Conservation (phyloP, 768 basidiomycete species). For the Hypholoma fasciculare region DNA sequence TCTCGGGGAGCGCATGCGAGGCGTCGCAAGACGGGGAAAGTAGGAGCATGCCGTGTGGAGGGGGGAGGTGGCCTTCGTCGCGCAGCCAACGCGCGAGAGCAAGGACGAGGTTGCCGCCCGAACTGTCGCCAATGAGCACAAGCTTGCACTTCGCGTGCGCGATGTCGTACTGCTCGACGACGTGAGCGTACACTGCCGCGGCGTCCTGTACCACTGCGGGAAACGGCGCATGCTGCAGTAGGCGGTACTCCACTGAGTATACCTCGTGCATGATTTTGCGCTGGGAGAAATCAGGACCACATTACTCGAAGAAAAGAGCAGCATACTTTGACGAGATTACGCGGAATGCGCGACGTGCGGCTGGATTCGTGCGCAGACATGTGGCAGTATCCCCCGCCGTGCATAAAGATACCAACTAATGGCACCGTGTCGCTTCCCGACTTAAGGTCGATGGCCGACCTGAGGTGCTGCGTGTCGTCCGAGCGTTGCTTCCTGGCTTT, state of each 20-base stretch:
- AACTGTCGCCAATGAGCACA: constrained; percentile 54
- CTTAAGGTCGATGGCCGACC: constrained; percentile 21
- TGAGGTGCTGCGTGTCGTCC: constrained; percentile 7
- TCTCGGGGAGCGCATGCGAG: constrained; percentile 49
- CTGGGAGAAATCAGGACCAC: constrained; percentile 14
- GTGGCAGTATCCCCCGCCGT: constrained; percentile 58
- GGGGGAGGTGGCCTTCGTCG: constrained; percentile 45
- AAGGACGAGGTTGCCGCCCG: constrained; percentile 54
- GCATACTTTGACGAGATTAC: constrained; percentile 42
- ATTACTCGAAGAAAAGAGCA: not conserved
- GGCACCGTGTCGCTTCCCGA: constrained; percentile 25
- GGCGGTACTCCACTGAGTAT: constrained; percentile 50
- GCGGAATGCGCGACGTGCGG: constrained; percentile 48
- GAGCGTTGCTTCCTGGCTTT: constrained; percentile 3
- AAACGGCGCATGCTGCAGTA: constrained; percentile 52
- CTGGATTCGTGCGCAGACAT: constrained; percentile 55
- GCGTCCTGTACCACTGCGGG: constrained; percentile 56
- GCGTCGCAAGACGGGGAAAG: constrained; percentile 38
- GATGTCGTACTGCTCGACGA: constrained; percentile 31
- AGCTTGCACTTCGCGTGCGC: constrained; percentile 31
- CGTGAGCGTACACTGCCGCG: constrained; percentile 50
- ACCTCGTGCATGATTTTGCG: constrained; percentile 33
- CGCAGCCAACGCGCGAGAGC: constrained; percentile 54
- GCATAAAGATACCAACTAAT: constrained; percentile 50
- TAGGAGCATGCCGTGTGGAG: constrained; percentile 45